Conservation (phyloP, 2,329 filamentous ascomycete species). For the Endothia cerciana region DNA sequence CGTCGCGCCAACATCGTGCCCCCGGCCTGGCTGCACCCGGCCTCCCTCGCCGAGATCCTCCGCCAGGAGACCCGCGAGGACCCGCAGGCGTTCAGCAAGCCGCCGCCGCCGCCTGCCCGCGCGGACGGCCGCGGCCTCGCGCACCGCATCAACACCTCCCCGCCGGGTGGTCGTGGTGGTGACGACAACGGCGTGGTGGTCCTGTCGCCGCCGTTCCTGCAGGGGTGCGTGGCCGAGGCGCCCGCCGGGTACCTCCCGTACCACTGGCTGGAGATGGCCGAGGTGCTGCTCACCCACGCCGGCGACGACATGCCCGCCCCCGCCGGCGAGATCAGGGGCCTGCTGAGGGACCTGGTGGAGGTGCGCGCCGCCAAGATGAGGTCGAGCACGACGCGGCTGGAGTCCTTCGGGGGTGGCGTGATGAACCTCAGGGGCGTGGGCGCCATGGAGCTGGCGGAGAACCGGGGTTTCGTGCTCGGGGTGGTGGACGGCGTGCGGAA, state of each 20-base stretch:
- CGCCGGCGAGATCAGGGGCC: constrained; percentile 71
- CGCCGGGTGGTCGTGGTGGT: constrained; percentile 2
- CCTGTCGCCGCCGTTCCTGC: constrained; percentile 76
- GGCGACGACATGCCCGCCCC: constrained; percentile 75
- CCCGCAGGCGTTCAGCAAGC: constrained; percentile 74
- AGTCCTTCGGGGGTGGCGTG: constrained; percentile 73
- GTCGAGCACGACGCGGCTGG: constrained; percentile 71
- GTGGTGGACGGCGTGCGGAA: constrained; percentile 88
- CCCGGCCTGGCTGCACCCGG: constrained; percentile 82
- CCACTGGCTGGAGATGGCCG: constrained; percentile 91
- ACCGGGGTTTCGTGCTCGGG: constrained; percentile 78
- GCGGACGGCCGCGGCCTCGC: constrained; percentile 52
- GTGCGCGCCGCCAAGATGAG: constrained; percentile 89
- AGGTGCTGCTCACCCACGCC: constrained; percentile 84
- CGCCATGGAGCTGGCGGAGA: constrained; percentile 90
- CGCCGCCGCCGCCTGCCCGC: constrained; percentile 66
- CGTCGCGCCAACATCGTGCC: constrained; percentile 90
- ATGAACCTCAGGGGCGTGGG: constrained; percentile 75
- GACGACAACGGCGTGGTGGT: constrained; percentile 37
- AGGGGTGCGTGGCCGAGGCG: constrained; percentile 71
- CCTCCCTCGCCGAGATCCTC: constrained; percentile 77
- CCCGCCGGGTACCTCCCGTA: constrained; percentile 78
- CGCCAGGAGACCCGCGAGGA: constrained; percentile 77
- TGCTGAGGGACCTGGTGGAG: constrained; percentile 83
- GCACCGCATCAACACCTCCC: constrained; percentile 36